Base-by-base conservation (phyloP, 2,329 filamentous ascomycete genomes). In the Ampelomyces quisqualis region DNA sequence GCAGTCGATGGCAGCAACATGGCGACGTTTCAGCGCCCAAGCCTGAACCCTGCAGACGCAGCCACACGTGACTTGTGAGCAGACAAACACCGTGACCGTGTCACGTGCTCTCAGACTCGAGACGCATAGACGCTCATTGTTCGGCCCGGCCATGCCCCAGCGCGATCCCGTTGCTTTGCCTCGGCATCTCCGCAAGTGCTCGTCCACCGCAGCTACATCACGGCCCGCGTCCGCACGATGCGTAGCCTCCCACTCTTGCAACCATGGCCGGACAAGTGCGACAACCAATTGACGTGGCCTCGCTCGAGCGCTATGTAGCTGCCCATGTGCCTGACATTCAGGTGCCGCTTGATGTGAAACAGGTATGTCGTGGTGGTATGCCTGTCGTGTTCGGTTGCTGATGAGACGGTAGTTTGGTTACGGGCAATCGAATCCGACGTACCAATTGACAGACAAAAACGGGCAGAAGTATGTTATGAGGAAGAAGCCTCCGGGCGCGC, bases 351-450 rank as follows among this genome's bases (percentile, higher is more conserved):
- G 84, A 90, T 31, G 75, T 97, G 54, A 94, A 95, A 74, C 91
- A 96, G 80, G 90, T 90, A 72, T 23, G 49, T n/a, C n/a, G n/a
- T n/a, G n/a, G n/a, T n/a, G n/a, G n/a, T n/a, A n/a, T n/a, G n/a
- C n/a, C 20, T 17, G n/a, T n/a, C 22, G 30, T 34, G 30, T 11
- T n/a, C n/a, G 21, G 40, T 34, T 18, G 39, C 33, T 44, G 28
- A 44, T 40, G 30, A 40, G 28, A 28, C 18, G 14, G 22, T 61
- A 97, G 88, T 98, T 97, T 67, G 89, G 90, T 59, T 97, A 94
- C 68, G 93, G 93, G 45, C 93, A 97, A 73, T 95, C 89, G 43
- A 98, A 97, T 67, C 93, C 93, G 30, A 98, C 93, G 2, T 98
- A 97, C 73, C 88, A 91, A 62, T 77, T 97, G 62, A 95, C 84